A percentile compares a stretch with the other conserved stretches of the same genome.
Conservation (phyloP, 2,329 filamentous ascomycete genomes). For the Lachnellula occidentalis region DNA sequence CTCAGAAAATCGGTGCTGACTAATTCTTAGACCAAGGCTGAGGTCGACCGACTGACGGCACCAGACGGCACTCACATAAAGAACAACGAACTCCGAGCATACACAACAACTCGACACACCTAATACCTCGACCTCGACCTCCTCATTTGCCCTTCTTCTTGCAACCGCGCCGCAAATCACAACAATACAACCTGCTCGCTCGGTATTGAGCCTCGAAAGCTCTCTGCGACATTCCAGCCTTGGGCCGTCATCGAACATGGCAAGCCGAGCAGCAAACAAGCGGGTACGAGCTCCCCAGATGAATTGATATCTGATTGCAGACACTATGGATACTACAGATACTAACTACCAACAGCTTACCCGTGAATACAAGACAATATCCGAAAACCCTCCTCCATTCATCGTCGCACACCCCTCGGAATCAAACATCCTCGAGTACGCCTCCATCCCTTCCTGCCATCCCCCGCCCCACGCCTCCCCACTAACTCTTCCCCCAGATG, state of each 20-base stretch:
- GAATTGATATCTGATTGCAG: slow-evolving; percentile 36
- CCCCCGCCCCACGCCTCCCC: background rate
- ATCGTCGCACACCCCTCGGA: slow-evolving; percentile 87
- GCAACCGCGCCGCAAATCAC: slow-evolving; percentile 29
- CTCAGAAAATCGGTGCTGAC: background rate
- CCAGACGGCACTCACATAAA: background rate
- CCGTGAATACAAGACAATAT: slow-evolving; percentile 59
- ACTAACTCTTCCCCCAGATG: slow-evolving; percentile 48
- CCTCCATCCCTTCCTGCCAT: slow-evolving; percentile 9
- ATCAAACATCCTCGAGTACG: slow-evolving; percentile 81
- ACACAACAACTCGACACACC: background rate
- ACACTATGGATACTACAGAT: background rate
- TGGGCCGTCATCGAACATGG: slow-evolving; percentile 44
- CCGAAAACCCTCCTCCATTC: slow-evolving; percentile 77
- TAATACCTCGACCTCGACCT: slow-evolving; percentile 10
- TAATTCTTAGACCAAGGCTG: background rate
- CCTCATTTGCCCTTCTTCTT: slow-evolving; percentile 22
- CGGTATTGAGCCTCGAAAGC: background rate
- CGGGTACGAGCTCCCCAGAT: slow-evolving; percentile 48
- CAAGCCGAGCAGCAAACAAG: slow-evolving; percentile 66
- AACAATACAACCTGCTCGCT: background rate
- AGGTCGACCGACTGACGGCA: background rate
- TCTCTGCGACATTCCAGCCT: background rate
- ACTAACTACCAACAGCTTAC: slow-evolving; percentile 42
- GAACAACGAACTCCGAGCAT: background rate